phyloP scores from a whole-genome alignment of 139 green algal genomes.

The Spirogloea muscicola region DNA sequence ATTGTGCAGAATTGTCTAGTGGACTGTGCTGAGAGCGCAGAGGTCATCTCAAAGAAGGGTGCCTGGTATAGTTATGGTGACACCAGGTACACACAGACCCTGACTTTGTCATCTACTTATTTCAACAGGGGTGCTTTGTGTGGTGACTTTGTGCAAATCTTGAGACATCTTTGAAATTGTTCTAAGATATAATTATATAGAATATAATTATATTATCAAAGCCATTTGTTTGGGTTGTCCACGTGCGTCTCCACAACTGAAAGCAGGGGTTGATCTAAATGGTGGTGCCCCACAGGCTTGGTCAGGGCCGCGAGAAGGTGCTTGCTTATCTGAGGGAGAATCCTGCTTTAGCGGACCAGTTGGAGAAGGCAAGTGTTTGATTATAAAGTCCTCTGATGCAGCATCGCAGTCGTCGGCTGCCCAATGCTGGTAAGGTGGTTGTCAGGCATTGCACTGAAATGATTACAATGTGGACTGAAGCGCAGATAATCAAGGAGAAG shows the following conservation, averaged over 20 bases:
- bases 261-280: neutral
- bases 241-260: slow-evolving; percentile 1
- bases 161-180: slow-evolving; percentile 1
- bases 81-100: neutral
- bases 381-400: too few species aligned
- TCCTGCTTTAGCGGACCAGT: neutral
- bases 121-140: neutral
- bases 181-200: too few species aligned
- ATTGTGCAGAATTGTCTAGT: slow-evolving; percentile 50
- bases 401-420: too few species aligned
- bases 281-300: too few species aligned
- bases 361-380: slow-evolving; percentile 9
- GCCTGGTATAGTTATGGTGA: slow-evolving; percentile 62
- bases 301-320: slow-evolving; percentile 11
- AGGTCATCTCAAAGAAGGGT: slow-evolving; percentile 63
- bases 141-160: neutral
- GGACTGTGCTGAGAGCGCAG: slow-evolving; percentile 72
- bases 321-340: neutral
- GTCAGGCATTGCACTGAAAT: too few species aligned
- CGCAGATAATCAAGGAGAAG: too few species aligned
- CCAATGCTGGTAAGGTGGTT: too few species aligned
- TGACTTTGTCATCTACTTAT: neutral
- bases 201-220: too few species aligned
- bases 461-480: too few species aligned
- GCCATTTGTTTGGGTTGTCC: neutral